Evolutionary conservation across 495 filamentous ascomycete genomes (phyloP).

Genomic region (Annulohypoxylon nitens): DNA sequence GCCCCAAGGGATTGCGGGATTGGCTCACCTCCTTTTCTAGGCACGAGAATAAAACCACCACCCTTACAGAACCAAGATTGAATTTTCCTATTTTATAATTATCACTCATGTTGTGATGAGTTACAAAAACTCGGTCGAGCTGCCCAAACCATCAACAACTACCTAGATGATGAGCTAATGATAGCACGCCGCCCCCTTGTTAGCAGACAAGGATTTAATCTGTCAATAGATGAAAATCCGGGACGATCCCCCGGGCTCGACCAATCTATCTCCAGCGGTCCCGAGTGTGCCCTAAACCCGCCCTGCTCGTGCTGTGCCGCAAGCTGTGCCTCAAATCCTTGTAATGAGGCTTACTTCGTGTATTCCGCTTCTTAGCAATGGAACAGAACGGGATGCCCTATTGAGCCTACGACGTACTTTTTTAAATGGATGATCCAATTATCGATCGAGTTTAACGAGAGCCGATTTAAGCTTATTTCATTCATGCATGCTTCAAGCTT

Average conservation of each 20-base stretch:
- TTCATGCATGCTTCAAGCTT: slow-evolving; percentile 4
- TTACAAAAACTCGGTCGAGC: neutral
- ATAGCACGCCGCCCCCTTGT: neutral
- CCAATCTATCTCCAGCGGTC: neutral
- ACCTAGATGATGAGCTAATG: neutral
- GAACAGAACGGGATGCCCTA: neutral
- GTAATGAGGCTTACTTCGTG: slow-evolving; percentile 1
- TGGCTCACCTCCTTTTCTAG: neutral
- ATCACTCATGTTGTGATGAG: neutral
- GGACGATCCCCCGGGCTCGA: slow-evolving; percentile 22
- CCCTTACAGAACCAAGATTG: neutral
- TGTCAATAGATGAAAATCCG: slow-evolving; percentile 21
- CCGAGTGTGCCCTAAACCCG: neutral
- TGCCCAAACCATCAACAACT: neutral
- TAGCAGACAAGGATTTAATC: slow-evolving; percentile 18
- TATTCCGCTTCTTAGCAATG: neutral
- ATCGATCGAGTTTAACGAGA: neutral
- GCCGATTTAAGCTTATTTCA: slow-evolving; percentile 23
- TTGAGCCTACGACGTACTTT: neutral
- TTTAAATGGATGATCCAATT: neutral
- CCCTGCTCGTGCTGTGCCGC: slow-evolving; percentile 26
- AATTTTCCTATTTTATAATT: neutral
- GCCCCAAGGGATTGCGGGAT: neutral
- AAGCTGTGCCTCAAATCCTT: slow-evolving; percentile 22
- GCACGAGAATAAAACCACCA: neutral